phyloP scores from a whole-genome alignment of 768 basidiomycete genomes.

The Scleroderma citrinum region DNA sequence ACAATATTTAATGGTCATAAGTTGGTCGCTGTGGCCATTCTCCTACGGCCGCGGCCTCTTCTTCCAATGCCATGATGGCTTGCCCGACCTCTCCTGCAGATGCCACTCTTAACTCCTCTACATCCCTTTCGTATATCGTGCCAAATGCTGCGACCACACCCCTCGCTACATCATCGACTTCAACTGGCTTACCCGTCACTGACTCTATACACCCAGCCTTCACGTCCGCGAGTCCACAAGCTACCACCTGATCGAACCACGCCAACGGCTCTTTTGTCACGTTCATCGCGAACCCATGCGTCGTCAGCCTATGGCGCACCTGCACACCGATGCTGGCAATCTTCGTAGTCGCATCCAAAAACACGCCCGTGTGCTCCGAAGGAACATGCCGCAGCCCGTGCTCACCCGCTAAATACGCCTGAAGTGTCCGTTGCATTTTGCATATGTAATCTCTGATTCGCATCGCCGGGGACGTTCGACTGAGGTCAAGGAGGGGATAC shows the following conservation, averaged over 20 bases:
- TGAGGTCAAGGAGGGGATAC: conserved; percentile 88
- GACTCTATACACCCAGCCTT: conserved; percentile 63
- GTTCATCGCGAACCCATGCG: conserved; percentile 93
- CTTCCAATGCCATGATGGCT: conserved; percentile 43
- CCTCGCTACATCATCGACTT: conserved; percentile 46
- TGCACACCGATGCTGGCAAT: conserved; percentile 96
- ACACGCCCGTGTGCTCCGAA: conserved; percentile 87
- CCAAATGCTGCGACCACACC: conserved; percentile 47
- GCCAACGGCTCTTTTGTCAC: conserved; percentile 69
- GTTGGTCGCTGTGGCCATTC: conserved; percentile 31
- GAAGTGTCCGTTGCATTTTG: conserved; percentile 67
- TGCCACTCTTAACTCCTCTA: conserved; percentile 38
- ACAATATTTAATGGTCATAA: background rate
- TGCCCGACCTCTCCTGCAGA: conserved; percentile 43
- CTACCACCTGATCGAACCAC: conserved; percentile 88
- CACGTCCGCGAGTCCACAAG: conserved; percentile 86
- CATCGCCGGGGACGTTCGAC: conserved; percentile 65
- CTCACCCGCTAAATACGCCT: conserved; percentile 50
- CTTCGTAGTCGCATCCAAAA: conserved; percentile 74
- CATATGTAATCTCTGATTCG: conserved; percentile 75
- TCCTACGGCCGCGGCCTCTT: conserved; percentile 37
- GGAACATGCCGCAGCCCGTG: conserved; percentile 54
- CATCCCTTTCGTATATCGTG: conserved; percentile 41
- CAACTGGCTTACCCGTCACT: conserved; percentile 33
- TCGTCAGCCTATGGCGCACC: conserved; percentile 88